Percentiles rank a stretch among this genome's conserved stretches.
phyloP scores from a whole-genome alignment of 2,329 filamentous ascomycete genomes.

The Ophiostoma ulmi region DNA sequence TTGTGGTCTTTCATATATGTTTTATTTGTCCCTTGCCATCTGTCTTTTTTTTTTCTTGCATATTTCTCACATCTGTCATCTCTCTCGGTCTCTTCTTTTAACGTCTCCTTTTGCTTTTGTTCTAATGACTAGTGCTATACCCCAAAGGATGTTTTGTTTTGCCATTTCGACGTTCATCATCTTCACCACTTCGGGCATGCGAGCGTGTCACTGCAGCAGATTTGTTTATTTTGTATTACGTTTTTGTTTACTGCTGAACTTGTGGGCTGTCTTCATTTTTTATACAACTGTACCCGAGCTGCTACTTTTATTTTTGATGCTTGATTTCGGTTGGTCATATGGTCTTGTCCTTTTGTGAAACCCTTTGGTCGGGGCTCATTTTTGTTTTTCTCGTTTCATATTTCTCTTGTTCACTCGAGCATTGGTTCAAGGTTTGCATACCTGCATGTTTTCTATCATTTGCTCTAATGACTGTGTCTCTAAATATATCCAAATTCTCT shows the following conservation, averaged over 20 bases:
- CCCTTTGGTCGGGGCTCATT: no score
- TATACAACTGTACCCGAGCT: no score
- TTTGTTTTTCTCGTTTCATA: no score
- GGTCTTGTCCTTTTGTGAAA: not conserved
- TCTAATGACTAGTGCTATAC: constrained; percentile 14
- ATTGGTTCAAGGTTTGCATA: no score
- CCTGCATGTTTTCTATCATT: no score
- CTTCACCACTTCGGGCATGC: constrained; percentile 8
- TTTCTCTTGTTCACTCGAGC: no score
- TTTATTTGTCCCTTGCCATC: not conserved
- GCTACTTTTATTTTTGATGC: no score
- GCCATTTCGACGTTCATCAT: not conserved
- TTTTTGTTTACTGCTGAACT: constrained; percentile 2
- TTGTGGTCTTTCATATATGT: no score
- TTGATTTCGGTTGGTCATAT: constrained; percentile 6
- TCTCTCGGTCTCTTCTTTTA: not conserved
- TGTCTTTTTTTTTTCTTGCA: constrained; percentile 16
- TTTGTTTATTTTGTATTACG: not conserved
- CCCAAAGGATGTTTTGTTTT: constrained; percentile 7
- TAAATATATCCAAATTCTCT: not conserved
- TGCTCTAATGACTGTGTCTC: no score
- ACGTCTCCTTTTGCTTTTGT: constrained; percentile 21
- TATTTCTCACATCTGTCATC: not conserved
- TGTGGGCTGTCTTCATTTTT: constrained; percentile 5
- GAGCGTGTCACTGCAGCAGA: not conserved